phyloP scores from a whole-genome alignment of 305 asterid species.

The Ajuga reptans region DNA sequence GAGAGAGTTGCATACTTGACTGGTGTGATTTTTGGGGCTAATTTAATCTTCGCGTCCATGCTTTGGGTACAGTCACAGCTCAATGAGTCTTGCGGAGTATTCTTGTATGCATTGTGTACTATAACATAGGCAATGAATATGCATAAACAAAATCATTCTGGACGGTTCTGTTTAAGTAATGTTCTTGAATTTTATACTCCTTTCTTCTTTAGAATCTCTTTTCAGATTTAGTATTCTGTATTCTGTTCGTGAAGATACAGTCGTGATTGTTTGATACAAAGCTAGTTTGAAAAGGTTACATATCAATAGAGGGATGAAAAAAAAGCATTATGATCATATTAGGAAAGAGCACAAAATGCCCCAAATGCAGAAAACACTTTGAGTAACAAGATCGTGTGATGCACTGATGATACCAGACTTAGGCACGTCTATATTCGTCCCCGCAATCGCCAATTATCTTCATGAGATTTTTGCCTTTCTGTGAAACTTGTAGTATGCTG shows the following conservation, averaged over 20 bases:
- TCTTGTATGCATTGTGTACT: background rate
- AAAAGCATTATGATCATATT: background rate
- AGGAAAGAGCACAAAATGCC: background rate
- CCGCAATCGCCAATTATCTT: conserved; percentile 80
- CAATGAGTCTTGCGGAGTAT: background rate
- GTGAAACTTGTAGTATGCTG: conserved; percentile 57
- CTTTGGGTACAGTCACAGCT: background rate
- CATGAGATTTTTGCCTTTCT: conserved; percentile 70
- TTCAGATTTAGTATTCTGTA: background rate
- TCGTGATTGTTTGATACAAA: background rate
- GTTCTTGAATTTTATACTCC: background rate
- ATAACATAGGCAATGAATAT: conserved; percentile 3
- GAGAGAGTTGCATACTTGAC: background rate
- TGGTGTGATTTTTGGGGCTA: background rate
- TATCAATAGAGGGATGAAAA: too few species aligned
- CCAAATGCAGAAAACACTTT: background rate
- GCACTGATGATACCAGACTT: conserved; percentile 4
- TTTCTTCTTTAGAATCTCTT: background rate
- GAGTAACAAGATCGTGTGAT: background rate
- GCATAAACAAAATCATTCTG: background rate
- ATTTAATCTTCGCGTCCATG: background rate
- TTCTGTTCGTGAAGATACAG: too few species aligned
- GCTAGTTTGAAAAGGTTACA: too few species aligned
- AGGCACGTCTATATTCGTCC: conserved; percentile 75
- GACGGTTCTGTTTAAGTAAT: background rate